Evolutionary conservation across 1,284 basidiomycete genomes (phyloP), one percentile per base, ranked within the genome.

Genomic region (Melampsora larici-populina): DNA sequence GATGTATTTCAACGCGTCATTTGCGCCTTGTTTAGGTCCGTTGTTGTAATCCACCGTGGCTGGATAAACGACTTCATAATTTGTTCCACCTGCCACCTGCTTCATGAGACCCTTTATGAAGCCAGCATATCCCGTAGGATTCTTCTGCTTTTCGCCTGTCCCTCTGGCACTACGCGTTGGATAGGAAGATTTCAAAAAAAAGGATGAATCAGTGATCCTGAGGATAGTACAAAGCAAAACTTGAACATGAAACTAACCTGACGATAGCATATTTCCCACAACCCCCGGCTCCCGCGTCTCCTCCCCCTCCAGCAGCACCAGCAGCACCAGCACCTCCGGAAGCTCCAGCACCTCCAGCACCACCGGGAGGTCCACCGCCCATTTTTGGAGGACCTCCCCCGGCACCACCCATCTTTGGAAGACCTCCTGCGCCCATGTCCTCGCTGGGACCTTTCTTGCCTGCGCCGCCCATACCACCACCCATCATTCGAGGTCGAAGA

Each of bases 51-150:
- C 63, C 21, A 64, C 26, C 2, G 33, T 64, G 7, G 63, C 63
- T 17, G 63, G 63, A 36, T 64, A 64, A 17, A 64, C 62, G 18
- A 64, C 62, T 40, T 64, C 63, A 40, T 64, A 64, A n/a, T 64
- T 31, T 9, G 63, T 0, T 64, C 26, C 63, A 33, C 26, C 26
- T 15, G 63, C 29, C 9, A 64, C 63, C 8, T 31, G 29, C 21
- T 40, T 64, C 63, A 64, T 64, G 18, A 64, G 15, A 15, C 63
- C 63, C 63, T 64, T 64, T 21, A 64, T 40, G 21, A 31, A n/a
- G 63, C 29, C n/a, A n/a, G n/a, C n/a, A n/a, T n/a, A n/a, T n/a
- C n/a, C n/a, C n/a, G n/a, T n/a, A n/a, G n/a, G n/a, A 64, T 64
- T 64, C 63, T n/a, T 64, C 17, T 64, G 63, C 31, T 64, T n/a